Percentiles rank a stretch among this genome's conserved stretches.
Evolutionary conservation across 2,329 filamentous ascomycete genomes (phyloP).

Genomic region (Pseudogymnoascus sp.): DNA sequence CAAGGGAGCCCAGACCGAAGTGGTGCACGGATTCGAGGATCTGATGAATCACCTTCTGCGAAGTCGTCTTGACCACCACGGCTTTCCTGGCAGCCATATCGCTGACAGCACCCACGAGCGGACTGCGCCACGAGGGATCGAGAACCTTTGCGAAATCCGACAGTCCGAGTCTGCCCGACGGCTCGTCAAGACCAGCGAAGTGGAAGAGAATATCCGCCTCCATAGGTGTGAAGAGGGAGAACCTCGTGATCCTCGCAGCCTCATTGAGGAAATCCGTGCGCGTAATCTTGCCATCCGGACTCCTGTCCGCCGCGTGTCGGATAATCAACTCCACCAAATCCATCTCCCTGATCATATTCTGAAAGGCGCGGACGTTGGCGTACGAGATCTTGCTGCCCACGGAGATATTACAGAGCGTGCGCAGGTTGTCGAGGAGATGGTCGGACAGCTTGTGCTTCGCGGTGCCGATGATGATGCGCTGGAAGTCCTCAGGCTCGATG

Average conservation of each 20-base stretch:
- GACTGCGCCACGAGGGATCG: constrained; percentile 80
- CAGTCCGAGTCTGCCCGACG: constrained; percentile 73
- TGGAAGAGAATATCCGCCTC: constrained; percentile 98
- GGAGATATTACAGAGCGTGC: constrained; percentile 90
- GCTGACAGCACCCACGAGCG: constrained; percentile 28
- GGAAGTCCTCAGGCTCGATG: constrained; percentile 92
- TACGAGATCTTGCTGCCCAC: constrained; percentile 90
- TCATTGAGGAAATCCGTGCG: constrained; percentile 90
- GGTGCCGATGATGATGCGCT: constrained; percentile 90
- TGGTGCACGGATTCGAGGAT: constrained; percentile 76
- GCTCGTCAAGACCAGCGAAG: constrained; percentile 87
- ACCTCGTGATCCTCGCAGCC: constrained; percentile 81
- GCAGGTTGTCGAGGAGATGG: constrained; percentile 82
- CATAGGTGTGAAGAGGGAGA: constrained; percentile 96
- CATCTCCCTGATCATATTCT: constrained; percentile 97
- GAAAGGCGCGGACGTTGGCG: constrained; percentile 93
- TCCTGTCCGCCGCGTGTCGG: constrained; percentile 75
- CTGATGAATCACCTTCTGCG: constrained; percentile 50
- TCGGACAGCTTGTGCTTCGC: constrained; percentile 94
- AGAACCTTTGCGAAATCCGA: constrained; percentile 89
- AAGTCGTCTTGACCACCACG: constrained; percentile 45
- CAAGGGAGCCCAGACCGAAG: constrained; percentile 80
- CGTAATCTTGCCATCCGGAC: constrained; percentile 84
- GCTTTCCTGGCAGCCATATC: constrained; percentile 31
- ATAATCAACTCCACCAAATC: constrained; percentile 92